phyloP scores from a whole-genome alignment of 192 early-diverging fungal genomes.

The Hyaloraphidium curvatum region DNA sequence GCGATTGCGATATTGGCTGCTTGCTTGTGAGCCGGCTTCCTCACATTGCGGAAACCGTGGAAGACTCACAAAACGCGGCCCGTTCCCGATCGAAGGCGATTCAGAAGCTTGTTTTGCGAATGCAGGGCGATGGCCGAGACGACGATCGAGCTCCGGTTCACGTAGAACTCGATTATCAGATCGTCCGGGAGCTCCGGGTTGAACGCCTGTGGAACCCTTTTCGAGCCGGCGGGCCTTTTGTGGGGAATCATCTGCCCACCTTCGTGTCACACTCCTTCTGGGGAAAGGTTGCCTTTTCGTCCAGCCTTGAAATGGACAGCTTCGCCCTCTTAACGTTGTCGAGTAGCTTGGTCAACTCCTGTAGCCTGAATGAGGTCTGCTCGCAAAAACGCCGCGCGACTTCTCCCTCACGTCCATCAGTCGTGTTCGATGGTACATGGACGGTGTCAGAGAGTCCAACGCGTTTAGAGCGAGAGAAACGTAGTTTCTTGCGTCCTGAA shows the following conservation, averaged over 20 bases:
- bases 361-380: no score
- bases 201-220: slow-evolving; percentile 9
- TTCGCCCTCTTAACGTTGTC: slow-evolving; percentile 5
- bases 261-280: slow-evolving; percentile 9
- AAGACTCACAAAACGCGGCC: no score
- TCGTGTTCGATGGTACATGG: no score
- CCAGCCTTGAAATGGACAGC: not conserved
- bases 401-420: slow-evolving; percentile 1
- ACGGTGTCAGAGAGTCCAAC: not conserved
- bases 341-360: slow-evolving; percentile 4
- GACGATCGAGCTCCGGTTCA: slow-evolving; percentile 10
- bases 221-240: not conserved
- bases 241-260: slow-evolving; percentile 4
- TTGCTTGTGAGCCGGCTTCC: no score
- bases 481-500: slow-evolving; percentile 9
- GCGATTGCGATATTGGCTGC: no score
- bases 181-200: slow-evolving; percentile 23
- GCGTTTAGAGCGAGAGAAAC: slow-evolving; percentile 9
- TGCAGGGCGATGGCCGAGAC: slow-evolving; percentile 15
- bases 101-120: slow-evolving; percentile 18
- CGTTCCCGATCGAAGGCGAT: no score
- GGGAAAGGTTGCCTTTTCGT: slow-evolving; percentile 8
- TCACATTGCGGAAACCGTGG: no score
- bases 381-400: no score
- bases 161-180: slow-evolving; percentile 18